Base-by-base conservation (phyloP, 139 green algal species). In the Mesostigma viride region DNA sequence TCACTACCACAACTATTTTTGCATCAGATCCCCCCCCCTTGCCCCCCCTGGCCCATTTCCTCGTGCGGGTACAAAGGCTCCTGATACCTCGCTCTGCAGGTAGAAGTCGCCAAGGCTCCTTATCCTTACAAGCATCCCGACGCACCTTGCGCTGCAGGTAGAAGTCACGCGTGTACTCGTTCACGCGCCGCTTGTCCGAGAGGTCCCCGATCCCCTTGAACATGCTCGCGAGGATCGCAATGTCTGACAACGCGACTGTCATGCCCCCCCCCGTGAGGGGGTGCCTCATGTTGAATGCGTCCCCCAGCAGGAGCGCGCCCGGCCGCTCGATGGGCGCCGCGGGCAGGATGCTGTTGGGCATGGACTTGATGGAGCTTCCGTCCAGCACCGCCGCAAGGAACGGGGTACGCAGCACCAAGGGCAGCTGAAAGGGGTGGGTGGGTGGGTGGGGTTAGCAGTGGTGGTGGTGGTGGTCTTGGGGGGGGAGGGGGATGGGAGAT, bases 241-340 rank as follows among this genome's bases (percentile, higher is more conserved):
- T 88, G 83, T 98, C 92, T 22, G 81, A 86, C 45, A 98, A 78
- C n/a, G 92, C 92, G 5, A 98, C 91, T 1, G 85, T 90, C 85
- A 90, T 90, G 59, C 84, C 84, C 24, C 83, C 83, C 28, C 82
- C 76, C 74, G 81, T 72, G 32, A 97, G 77, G n/a, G 91, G 91
- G 75, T 96, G 92, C 2, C 91, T 80, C 92, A 98, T 98, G 86
- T 98, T 98, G 82, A 97, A 98, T 0, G 92, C 89, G 69, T 98
- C 92, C 1, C 92, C 92, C 71, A 98, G 82, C 59, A 98, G 79
- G 64, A 98, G 78, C 0, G 90, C 92, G 24, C 90, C 86, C 2
- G 84, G 76, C 24, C 81, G 78, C 68, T 35, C 34, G 4, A 58
- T 44, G 27, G 51, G 46, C 31, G 66, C 33, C 35, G 57, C 63